phyloP scores from a whole-genome alignment of 305 asterid species.

The Fraxinus velutina region DNA sequence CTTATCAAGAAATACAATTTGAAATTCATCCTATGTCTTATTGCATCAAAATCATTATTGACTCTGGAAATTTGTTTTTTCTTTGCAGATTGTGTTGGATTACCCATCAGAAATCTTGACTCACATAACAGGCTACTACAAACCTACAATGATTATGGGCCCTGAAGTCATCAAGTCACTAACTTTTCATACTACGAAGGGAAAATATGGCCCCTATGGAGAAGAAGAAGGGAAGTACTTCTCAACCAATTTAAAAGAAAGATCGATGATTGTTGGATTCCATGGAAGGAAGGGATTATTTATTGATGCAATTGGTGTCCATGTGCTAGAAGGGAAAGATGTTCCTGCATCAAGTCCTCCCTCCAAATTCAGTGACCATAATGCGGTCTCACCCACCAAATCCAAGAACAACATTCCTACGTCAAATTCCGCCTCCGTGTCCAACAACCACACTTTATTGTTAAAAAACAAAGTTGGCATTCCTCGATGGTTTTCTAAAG shows the following conservation, averaged over 20 bases:
- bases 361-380: slow-evolving; percentile 4
- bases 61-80: background rate
- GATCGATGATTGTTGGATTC: slow-evolving; percentile 56
- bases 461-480: slow-evolving; percentile 21
- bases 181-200: slow-evolving; percentile 67
- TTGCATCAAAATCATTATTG: background rate
- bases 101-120: slow-evolving; percentile 73
- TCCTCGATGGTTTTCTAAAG: slow-evolving; percentile 42
- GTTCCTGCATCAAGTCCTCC: slow-evolving; percentile 22
- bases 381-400: slow-evolving; percentile 12
- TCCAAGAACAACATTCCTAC: slow-evolving; percentile 17
- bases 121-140: slow-evolving; percentile 61
- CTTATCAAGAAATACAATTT: background rate
- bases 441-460: slow-evolving; percentile 19
- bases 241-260: slow-evolving; percentile 53
- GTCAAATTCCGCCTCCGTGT: background rate
- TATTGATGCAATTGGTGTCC: slow-evolving; percentile 70
- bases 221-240: slow-evolving; percentile 68
- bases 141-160: slow-evolving; percentile 63
- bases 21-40: background rate
- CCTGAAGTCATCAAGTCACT: slow-evolving; percentile 67
- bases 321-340: slow-evolving; percentile 45
- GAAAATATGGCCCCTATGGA: slow-evolving; percentile 70
- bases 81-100: slow-evolving; percentile 50
- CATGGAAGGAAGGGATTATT: slow-evolving; percentile 79